Evolutionary conservation across 768 basidiomycete genomes (phyloP), one percentile per base, ranked within the genome.

Genomic region (Phallus indusiatus): DNA sequence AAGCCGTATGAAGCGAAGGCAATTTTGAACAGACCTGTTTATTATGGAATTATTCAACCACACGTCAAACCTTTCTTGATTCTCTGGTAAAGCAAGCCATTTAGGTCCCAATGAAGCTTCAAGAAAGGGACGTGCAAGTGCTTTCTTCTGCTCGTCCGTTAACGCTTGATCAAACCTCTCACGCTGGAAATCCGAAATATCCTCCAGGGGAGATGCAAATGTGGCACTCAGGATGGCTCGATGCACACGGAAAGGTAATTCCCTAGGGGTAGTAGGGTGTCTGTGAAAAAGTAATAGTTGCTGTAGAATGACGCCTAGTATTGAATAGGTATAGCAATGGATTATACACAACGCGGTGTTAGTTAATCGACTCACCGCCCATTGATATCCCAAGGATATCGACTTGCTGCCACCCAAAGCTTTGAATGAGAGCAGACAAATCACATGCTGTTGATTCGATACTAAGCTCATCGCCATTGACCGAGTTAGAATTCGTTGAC

Each of bases 331-430:
- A 21, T 58, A 21, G 35, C 53, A 36, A 20, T 14, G 28, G 2
- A 28, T 28, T 21, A 10, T 28, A n/a, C n/a, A n/a, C n/a, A 28
- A 28, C 28, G 28, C 7, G 28, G 7, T 28, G 2, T 20, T 17
- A 14, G 2, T 20, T 17, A 14, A 18, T 6, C 17, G 47, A 34
- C 47, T 56, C 61, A 78, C 78, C 78, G 55, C 78, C 78, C 78
- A 80, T 78, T 1, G 79, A 80, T 65, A 74, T 78, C 4, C 77
- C 78, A 56, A 77, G 77, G 7, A 80, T 62, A 8, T 74, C 68
- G 24, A 80, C 60, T 52, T 76, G 65, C 55, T 69, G 71, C 76
- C 78, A 79, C 17, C 67, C 64, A 17, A 80, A 60, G 53, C 64
- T 62, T 18, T 66, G 59, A 10, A 79, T 61, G n/a, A 80, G 70